Evolutionary conservation across 768 basidiomycete genomes (phyloP).

Genomic region (Podaxis mareebaensis): DNA sequence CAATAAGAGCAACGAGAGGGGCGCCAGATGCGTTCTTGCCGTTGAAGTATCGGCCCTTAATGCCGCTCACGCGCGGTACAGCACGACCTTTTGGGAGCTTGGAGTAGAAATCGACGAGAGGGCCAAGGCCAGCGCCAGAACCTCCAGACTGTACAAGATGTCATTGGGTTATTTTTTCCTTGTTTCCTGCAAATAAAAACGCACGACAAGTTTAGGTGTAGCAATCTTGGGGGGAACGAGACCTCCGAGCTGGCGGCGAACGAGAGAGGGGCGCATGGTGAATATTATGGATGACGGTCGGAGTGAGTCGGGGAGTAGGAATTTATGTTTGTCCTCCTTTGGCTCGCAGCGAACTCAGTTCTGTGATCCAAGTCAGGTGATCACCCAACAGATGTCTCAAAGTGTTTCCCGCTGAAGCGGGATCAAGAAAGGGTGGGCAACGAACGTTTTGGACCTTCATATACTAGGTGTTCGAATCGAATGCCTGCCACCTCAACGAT

Average conservation of each 20-base stretch:
- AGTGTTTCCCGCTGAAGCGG: neutral
- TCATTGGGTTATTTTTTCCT: neutral
- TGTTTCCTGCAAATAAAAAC: slow-evolving; percentile 25
- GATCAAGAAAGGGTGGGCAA: too few relatives aligned
- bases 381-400: neutral
- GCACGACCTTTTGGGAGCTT: slow-evolving; percentile 91
- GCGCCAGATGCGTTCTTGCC: slow-evolving; percentile 73
- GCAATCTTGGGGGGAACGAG: slow-evolving; percentile 96
- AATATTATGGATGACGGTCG: slow-evolving; percentile 28
- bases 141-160: slow-evolving; percentile 63
- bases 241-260: slow-evolving; percentile 80
- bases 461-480: too few relatives aligned
- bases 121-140: slow-evolving; percentile 76
- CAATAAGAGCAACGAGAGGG: slow-evolving; percentile 63
- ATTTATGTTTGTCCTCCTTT: slow-evolving; percentile 22
- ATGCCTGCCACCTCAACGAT: too few relatives aligned
- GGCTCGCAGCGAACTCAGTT: slow-evolving; percentile 14
- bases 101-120: slow-evolving; percentile 94
- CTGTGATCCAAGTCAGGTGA: slow-evolving; percentile 5
- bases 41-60: slow-evolving; percentile 81
- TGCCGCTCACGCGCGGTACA: slow-evolving; percentile 45
- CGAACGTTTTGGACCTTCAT: too few relatives aligned
- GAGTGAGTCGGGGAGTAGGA: slow-evolving; percentile 26
- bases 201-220: slow-evolving; percentile 83
- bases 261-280: slow-evolving; percentile 50